Base-by-base conservation (phyloP, 306 rosid genomes). In the Prosopis cineraria region DNA sequence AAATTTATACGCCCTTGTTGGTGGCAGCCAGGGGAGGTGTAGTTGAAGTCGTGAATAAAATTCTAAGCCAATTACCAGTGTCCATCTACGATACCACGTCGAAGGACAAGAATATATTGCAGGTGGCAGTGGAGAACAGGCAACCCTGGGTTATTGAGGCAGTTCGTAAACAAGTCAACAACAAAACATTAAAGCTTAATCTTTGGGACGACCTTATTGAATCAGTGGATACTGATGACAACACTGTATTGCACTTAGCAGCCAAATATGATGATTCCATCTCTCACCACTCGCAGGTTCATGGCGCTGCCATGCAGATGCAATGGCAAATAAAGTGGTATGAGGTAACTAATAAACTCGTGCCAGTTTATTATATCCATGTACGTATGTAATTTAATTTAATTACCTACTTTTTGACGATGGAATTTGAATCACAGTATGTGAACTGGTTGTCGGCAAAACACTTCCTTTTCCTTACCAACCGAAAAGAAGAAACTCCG, bases 211-310 rank as follows among this genome's bases (percentile, higher is more conserved):
- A 20, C 10, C 12, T 78, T 36, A 27, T 58, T 7, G 11, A 2
- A 1, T 11, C 33, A 2, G 6, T 56, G 13, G 76, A 70, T 36
- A 1, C 0, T 44, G 2, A 69, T 1, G 70, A 56, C 25, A 69
- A 78, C 19, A 78, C 27, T 10, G 45, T 33, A 12, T 29, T 70
- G 76, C 81, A 69, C 24, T 71, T 70, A 7, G 81, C 76, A 24
- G 81, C 81, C 0, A 31, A 20, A 37, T 11, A 9, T 20, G 2
- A 7, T 0, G 27, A 4, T 8, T 52, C 44, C n/a, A 0, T 5
- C 0, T 0, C 17, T 22, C 33, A 20, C n/a, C 33, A n/a, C n/a
- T n/a, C n/a, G 16, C 47, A 12, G 17, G 12, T 12, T 41, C 47
- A 11, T 3, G 20, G 52, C 52, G 14, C n/a, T 16, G 52, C 52